Evolutionary conservation across 768 basidiomycete species (phyloP), one percentile per base, ranked within the genome.

Genomic region (Podaxis sp.): DNA sequence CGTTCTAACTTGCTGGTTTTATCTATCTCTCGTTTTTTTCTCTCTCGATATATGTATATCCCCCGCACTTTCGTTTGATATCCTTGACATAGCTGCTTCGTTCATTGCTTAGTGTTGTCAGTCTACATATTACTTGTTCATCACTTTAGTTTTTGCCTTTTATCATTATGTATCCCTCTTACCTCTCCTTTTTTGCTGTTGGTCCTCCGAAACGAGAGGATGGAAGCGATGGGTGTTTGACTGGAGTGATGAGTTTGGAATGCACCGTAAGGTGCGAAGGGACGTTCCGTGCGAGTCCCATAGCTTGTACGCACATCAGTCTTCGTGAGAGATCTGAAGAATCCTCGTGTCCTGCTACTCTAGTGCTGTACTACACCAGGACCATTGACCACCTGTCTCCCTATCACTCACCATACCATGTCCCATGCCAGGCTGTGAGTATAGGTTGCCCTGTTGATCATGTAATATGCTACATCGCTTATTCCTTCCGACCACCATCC

Each of bases 401-500:
- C 37, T 24, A 7, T 41, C 15, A 7, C 57, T 26, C 3, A 17
- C 26, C 57, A n/a, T 4, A 8, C 15, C 22, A 75, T 76, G 73
- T 72, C 76, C 65, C 72, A 74, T 65, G 76, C 77, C 64, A 77
- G 74, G 67, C 64, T 78, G 74, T 77, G 54, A 68, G 70, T 30
- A 10, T 33, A 7, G 8, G 6, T 66, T 33, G 44, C 56, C 10
- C 46, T 36, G 30, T 33, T 41, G 48, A 60, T 3, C 11, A 3
- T n/a, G 41, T 44, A 4, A 4, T 53, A 20, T 60, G 40, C 30
- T 53, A 7, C 54, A 59, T 67, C 41, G 30, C 11, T 57, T 46
- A 37, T 48, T 20, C 57, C 81, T 95, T 66, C 88, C 88, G 91
- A 64, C 91, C 92, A 7, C 93, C 92, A 55, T 92, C 92, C 48